These are phyloP conservation scores for Starmerella davenportii DNA, from an alignment of 805 yeast genomes.

Conservation along the genomic window DNA sequence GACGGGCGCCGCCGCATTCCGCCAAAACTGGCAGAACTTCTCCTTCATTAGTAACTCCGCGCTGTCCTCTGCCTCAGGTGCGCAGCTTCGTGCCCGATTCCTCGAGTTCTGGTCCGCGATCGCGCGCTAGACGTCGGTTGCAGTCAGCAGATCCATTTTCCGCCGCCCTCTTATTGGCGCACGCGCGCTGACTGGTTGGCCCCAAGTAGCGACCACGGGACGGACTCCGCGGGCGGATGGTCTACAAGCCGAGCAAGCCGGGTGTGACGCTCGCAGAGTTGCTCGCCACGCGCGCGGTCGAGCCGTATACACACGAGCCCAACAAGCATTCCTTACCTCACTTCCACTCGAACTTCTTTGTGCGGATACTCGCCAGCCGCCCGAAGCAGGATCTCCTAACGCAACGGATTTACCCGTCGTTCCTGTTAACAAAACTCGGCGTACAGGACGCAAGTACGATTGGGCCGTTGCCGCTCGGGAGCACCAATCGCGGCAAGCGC, in stretches of 20 bases:
- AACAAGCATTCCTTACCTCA: conserved; percentile 5
- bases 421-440: conserved; percentile 24
- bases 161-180: too few species aligned
- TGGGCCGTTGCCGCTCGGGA: conserved; percentile 7
- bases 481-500: conserved; percentile 5
- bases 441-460: conserved; percentile 10
- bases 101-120: too few species aligned
- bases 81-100: too few species aligned
- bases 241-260: conserved; percentile 5
- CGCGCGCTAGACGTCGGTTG: too few species aligned
- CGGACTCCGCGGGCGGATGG: too few species aligned
- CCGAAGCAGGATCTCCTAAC: conserved; percentile 27
- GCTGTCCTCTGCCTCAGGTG: too few species aligned
- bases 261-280: conserved; percentile 4
- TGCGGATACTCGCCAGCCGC: conserved; percentile 28
- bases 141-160: too few species aligned
- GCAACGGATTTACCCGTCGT: conserved; percentile 26
- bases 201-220: too few species aligned
- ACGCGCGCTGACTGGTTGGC: too few species aligned
- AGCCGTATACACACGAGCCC: conserved; percentile 2
- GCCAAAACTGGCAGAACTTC: conserved; percentile 17
- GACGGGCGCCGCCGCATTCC: conserved; percentile 34
- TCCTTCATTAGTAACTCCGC: conserved; percentile 7
- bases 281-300: not conserved
- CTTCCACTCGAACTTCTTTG: conserved; percentile 24